phyloP scores from a whole-genome alignment of 305 asterid genomes.

The Rubia occidens region DNA sequence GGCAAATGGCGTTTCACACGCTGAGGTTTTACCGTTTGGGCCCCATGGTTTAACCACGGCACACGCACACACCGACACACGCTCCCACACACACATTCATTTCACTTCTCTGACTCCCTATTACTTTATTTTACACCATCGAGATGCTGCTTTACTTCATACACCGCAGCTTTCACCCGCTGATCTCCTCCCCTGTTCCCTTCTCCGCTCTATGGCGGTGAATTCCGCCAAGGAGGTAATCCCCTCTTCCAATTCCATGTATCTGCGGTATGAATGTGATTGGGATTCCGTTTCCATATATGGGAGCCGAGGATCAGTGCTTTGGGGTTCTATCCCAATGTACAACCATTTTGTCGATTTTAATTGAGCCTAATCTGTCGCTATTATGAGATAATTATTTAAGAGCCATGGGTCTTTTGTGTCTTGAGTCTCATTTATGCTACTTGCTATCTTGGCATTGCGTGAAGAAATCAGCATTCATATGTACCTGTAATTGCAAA shows the following conservation, averaged over 20 bases:
- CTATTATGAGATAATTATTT: background rate
- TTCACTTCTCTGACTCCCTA: background rate
- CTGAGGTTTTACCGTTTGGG: background rate
- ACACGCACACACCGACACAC: background rate
- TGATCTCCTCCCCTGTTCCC: conserved; percentile 6
- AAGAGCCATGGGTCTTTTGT: background rate
- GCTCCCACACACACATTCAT: background rate
- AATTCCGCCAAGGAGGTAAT: conserved; percentile 17
- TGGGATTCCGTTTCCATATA: background rate
- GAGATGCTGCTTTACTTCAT: background rate
- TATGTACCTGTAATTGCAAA: conserved; percentile 2
- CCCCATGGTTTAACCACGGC: background rate
- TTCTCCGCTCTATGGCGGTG: conserved; percentile 14
- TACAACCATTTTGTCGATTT: background rate
- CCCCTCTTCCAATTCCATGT: background rate
- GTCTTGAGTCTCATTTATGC: background rate
- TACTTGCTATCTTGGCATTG: no score
- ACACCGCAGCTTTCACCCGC: background rate
- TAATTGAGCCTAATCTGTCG: background rate
- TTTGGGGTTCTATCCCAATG: background rate
- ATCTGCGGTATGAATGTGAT: background rate
- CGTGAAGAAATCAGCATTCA: background rate
- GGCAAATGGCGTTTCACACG: conserved; percentile 21
- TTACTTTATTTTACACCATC: background rate
- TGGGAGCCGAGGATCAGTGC: background rate